A percentile compares a stretch with the other conserved stretches of the same genome.
phyloP scores from a whole-genome alignment of 106 monocot species.

The Apostasia ramifera region DNA sequence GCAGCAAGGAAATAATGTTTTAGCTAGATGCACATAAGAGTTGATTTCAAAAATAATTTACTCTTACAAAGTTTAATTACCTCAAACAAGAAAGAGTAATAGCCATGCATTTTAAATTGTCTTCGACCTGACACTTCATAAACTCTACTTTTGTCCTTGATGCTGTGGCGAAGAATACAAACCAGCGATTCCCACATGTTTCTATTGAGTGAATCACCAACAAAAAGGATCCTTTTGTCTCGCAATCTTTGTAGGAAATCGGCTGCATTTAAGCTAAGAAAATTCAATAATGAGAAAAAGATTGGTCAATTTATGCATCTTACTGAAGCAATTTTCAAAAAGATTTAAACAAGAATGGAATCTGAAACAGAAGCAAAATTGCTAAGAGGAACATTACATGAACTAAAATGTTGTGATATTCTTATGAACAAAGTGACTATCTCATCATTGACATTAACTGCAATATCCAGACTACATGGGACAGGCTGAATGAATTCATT shows the following conservation, averaged over 20 bases:
- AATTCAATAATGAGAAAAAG: neutral
- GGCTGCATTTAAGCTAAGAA: constrained; percentile 64
- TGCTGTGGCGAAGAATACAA: constrained; percentile 64
- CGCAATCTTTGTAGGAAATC: constrained; percentile 76
- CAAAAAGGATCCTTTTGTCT: constrained; percentile 77
- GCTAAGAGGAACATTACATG: too few relatives aligned
- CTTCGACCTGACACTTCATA: constrained; percentile 64
- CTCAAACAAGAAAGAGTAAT: constrained; percentile 82
- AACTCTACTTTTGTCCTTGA: constrained; percentile 51
- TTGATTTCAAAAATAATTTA: neutral
- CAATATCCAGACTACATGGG: too few relatives aligned
- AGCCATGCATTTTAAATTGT: constrained; percentile 67
- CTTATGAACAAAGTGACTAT: too few relatives aligned
- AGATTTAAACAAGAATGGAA: neutral
- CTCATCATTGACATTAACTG: too few relatives aligned
- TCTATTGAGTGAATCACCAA: constrained; percentile 81
- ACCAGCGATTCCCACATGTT: constrained; percentile 98
- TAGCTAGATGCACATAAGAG: neutral
- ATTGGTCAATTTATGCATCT: neutral
- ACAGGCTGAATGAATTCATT: too few relatives aligned
- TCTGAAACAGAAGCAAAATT: neutral
- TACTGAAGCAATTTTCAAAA: neutral
- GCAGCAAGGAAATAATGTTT: constrained; percentile 9
- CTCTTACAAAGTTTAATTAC: constrained; percentile 16
- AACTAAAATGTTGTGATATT: too few relatives aligned